phyloP scores from a whole-genome alignment of 495 filamentous ascomycete species.

The Penicillium verhagenii region DNA sequence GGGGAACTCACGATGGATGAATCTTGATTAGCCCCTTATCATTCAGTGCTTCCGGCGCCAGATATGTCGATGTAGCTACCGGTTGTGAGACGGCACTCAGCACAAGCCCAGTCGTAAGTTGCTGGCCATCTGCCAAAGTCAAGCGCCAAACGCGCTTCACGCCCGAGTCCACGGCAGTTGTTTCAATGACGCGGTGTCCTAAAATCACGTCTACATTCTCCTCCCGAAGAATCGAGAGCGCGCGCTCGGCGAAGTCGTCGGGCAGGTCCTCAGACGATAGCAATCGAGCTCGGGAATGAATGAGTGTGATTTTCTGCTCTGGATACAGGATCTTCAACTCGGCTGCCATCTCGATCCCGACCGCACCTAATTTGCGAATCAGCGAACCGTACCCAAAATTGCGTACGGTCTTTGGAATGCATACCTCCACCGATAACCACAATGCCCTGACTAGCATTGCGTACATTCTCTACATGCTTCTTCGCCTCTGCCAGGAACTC shows the following conservation, averaged over 20 bases:
- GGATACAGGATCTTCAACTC: conserved; percentile 64
- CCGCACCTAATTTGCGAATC: conserved; percentile 47
- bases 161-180: conserved; percentile 24
- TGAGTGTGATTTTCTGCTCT: conserved; percentile 55
- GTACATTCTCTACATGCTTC: conserved; percentile 23
- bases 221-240: conserved; percentile 49
- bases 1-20: conserved; percentile 31
- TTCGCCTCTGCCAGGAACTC: conserved; percentile 57
- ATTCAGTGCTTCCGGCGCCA: conserved; percentile 48
- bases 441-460: conserved; percentile 43
- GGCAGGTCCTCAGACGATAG: conserved; percentile 67
- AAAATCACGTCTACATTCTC: conserved; percentile 58
- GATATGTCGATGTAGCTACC: conserved; percentile 52
- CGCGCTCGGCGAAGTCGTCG: conserved; percentile 58
- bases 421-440: conserved; percentile 57
- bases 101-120: conserved; percentile 53
- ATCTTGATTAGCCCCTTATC: conserved; percentile 59
- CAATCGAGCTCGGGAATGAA: conserved; percentile 63
- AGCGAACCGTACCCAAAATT: not conserved
- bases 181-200: conserved; percentile 43
- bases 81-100: conserved; percentile 59
- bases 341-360: conserved; percentile 70
- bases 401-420: not conserved
- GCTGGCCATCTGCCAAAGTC: conserved; percentile 53
- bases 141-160: conserved; percentile 50